Evolutionary conservation across 2,329 filamentous ascomycete genomes (phyloP).

Genomic region (Colletotrichum incanum): DNA sequence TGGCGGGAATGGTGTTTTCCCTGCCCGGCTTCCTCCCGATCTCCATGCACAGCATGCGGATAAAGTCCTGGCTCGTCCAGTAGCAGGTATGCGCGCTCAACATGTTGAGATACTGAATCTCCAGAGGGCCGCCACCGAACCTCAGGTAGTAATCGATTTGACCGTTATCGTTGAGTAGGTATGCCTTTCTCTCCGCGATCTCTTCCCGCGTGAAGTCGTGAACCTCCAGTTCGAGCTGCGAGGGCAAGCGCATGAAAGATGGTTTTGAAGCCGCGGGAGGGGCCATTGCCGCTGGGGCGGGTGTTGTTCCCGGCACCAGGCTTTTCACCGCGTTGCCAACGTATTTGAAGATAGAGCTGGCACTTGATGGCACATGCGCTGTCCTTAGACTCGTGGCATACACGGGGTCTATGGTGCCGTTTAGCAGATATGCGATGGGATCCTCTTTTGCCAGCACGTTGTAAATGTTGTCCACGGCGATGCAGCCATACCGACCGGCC

Average conservation of each 20-base stretch:
- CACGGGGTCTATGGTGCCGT: slow-evolving; percentile 86
- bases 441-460: slow-evolving; percentile 84
- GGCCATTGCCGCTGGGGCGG: slow-evolving; percentile 26
- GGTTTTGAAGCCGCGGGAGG: slow-evolving; percentile 52
- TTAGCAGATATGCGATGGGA: slow-evolving; percentile 92
- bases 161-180: slow-evolving; percentile 93
- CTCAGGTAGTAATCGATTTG: slow-evolving; percentile 93
- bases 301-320: slow-evolving; percentile 69
- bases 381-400: slow-evolving; percentile 85
- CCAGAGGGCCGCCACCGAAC: slow-evolving; percentile 87
- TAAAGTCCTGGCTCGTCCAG: slow-evolving; percentile 89
- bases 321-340: slow-evolving; percentile 75
- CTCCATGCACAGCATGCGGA: slow-evolving; percentile 91
- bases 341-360: slow-evolving; percentile 75
- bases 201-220: slow-evolving; percentile 96
- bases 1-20: slow-evolving; percentile 68
- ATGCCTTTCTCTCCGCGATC: slow-evolving; percentile 89
- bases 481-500: slow-evolving; percentile 85
- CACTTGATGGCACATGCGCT: slow-evolving; percentile 84
- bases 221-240: slow-evolving; percentile 90
- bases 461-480: slow-evolving; percentile 96
- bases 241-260: slow-evolving; percentile 66
- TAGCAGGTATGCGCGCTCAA: slow-evolving; percentile 95
- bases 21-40: slow-evolving; percentile 83
- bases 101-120: slow-evolving; percentile 98